phyloP scores from a whole-genome alignment of 2,329 filamentous ascomycete genomes.

The Cladosporium oxysporum region DNA sequence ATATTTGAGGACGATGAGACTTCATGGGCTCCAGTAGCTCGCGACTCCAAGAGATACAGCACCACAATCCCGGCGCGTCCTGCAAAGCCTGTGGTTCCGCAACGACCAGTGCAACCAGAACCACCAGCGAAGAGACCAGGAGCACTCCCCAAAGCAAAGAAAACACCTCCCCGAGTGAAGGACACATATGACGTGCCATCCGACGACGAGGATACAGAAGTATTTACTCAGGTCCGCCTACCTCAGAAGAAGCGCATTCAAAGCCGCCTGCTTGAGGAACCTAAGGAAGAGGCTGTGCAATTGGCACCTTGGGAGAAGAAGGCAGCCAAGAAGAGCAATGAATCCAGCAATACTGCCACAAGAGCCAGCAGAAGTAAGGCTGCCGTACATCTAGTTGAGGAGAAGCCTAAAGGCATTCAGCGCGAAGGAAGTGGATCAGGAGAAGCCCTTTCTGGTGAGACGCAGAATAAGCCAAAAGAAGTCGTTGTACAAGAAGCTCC shows the following conservation, averaged over 20 bases:
- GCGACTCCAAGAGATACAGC: not conserved
- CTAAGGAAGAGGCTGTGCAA: slow-evolving; percentile 3
- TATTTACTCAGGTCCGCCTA: slow-evolving; percentile 22
- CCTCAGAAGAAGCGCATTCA: slow-evolving; percentile 23
- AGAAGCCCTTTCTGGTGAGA: not conserved
- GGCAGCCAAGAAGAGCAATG: not conserved
- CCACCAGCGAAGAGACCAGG: slow-evolving; percentile 22
- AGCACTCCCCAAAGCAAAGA: slow-evolving; percentile 2
- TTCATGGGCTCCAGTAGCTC: not conserved
- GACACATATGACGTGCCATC: slow-evolving; percentile 48
- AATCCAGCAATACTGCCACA: not conserved
- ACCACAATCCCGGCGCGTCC: not conserved
- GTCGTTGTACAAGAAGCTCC: not conserved
- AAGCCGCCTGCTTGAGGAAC: slow-evolving; percentile 22
- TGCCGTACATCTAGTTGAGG: not conserved
- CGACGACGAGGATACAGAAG: slow-evolving; percentile 33
- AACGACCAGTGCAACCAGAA: slow-evolving; percentile 20
- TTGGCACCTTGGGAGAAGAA: slow-evolving; percentile 16
- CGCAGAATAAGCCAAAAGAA: not conserved
- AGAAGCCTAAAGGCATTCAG: not conserved
- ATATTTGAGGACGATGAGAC: slow-evolving; percentile 28
- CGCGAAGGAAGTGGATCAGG: not conserved
- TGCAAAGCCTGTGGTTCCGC: slow-evolving; percentile 1
- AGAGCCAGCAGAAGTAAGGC: not conserved
- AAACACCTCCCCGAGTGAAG: slow-evolving; percentile 7